phyloP scores from a whole-genome alignment of 2,329 filamentous ascomycete species.

The Pseudogymnoascus verrucosus region DNA sequence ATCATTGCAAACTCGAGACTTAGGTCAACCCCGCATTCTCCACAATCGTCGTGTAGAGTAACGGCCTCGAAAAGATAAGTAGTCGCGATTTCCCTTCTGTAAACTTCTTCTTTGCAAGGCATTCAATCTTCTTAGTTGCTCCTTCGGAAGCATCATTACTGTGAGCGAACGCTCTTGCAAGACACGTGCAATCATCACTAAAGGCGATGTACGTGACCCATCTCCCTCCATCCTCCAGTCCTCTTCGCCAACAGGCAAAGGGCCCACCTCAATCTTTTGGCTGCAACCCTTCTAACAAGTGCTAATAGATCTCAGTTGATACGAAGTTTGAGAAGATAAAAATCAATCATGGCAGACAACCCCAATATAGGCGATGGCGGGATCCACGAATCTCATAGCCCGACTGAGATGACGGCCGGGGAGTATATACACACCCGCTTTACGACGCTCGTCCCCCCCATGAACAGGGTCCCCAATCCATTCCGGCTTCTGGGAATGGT shows the following conservation, averaged over 20 bases:
- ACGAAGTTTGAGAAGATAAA: background rate
- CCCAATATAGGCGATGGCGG: background rate
- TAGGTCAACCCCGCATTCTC: background rate
- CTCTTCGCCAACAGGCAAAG: background rate
- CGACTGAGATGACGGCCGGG: conserved; percentile 17
- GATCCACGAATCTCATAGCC: conserved; percentile 19
- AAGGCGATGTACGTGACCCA: background rate
- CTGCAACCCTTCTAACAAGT: background rate
- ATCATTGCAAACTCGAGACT: background rate
- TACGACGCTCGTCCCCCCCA: conserved; percentile 47
- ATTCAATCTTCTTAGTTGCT: background rate
- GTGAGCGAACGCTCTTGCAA: background rate
- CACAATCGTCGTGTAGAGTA: background rate
- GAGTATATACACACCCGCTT: conserved; percentile 39
- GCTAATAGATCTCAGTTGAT: background rate
- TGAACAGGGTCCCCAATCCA: conserved; percentile 60
- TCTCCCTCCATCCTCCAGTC: background rate
- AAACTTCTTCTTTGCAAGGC: background rate
- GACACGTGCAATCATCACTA: background rate
- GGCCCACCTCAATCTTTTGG: no score
- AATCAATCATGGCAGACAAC: background rate
- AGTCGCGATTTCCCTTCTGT: background rate
- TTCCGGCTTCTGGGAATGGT: conserved; percentile 60
- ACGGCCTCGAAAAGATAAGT: background rate
- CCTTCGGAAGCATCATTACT: background rate